Percentiles rank a stretch among this genome's conserved stretches.
phyloP scores from a whole-genome alignment of 2,329 filamentous ascomycete species.

The Aspergillus sclerotialis region DNA sequence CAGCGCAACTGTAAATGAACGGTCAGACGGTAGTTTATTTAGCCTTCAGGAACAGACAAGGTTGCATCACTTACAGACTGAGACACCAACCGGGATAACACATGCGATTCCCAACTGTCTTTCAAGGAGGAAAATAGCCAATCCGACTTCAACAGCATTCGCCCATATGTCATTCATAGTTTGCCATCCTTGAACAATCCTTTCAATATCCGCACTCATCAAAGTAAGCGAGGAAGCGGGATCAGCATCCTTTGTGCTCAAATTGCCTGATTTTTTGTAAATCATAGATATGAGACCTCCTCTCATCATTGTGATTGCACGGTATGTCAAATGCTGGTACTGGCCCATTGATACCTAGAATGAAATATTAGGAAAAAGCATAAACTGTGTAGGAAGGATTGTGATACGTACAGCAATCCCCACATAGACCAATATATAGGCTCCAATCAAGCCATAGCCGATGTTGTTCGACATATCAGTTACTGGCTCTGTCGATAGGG shows the following conservation, averaged over 20 bases:
- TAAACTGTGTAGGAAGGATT: background rate
- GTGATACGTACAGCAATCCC: conserved; percentile 33
- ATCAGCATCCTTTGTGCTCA: conserved; percentile 27
- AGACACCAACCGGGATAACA: conserved; percentile 38
- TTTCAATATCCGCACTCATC: conserved; percentile 42
- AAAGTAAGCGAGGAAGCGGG: conserved; percentile 35
- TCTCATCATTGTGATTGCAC: conserved; percentile 37
- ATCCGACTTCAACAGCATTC: conserved; percentile 36
- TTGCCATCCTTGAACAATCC: conserved; percentile 35
- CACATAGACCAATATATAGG: conserved; percentile 36
- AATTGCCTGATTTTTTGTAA: conserved; percentile 37
- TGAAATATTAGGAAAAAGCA: conserved; percentile 1
- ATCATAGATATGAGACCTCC: conserved; percentile 43
- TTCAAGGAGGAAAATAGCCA: conserved; percentile 40
- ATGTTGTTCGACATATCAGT: conserved; percentile 22
- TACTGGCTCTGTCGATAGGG: conserved; percentile 22
- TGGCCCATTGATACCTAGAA: conserved; percentile 31
- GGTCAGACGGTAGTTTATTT: conserved; percentile 1
- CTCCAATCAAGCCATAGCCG: conserved; percentile 39
- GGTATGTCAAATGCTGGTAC: conserved; percentile 38
- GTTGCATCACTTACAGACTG: conserved; percentile 24
- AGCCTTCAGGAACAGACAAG: conserved; percentile 4
- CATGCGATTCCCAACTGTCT: conserved; percentile 38
- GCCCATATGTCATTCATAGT: conserved; percentile 42
- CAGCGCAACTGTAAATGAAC: conserved; percentile 21